phyloP scores from a whole-genome alignment of 371 early-diverging fungal genomes.

The Mucor saturninus region DNA sequence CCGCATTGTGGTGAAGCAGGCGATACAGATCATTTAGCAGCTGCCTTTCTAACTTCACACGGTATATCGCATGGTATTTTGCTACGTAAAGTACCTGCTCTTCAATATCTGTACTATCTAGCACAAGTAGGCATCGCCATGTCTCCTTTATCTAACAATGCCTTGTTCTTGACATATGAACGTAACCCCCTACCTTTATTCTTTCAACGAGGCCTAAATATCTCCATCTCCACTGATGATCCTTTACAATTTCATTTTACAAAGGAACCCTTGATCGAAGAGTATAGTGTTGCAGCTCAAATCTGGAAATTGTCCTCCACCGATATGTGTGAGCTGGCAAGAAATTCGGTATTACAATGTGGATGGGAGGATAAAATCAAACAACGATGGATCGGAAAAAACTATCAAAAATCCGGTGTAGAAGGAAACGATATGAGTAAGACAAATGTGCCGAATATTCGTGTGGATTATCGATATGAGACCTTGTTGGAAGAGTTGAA shows the following conservation, averaged over 20 bases:
- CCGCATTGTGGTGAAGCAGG: slow-evolving; percentile 99
- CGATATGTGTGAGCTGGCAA: slow-evolving; percentile 98
- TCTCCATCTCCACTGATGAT: slow-evolving; percentile 97
- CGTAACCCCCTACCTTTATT: slow-evolving; percentile 95
- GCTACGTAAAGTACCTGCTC: slow-evolving; percentile 94
- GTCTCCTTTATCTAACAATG: slow-evolving; percentile 99
- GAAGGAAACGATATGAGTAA: slow-evolving; percentile 92
- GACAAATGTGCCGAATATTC: slow-evolving; percentile 96
- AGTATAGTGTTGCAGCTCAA: slow-evolving; percentile 98
- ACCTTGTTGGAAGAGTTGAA: slow-evolving; percentile 86
- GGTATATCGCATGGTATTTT: slow-evolving; percentile 97
- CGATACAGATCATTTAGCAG: slow-evolving; percentile 95
- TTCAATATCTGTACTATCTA: slow-evolving; percentile 97
- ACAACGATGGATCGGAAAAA: slow-evolving; percentile 91
- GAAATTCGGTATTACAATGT: slow-evolving; percentile 94
- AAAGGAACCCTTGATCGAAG: slow-evolving; percentile 98
- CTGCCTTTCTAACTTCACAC: slow-evolving; percentile 91
- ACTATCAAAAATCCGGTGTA: slow-evolving; percentile 78
- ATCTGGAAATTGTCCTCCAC: slow-evolving; percentile 95
- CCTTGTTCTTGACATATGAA: slow-evolving; percentile 95
- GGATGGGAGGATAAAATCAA: slow-evolving; percentile 94
- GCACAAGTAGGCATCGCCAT: slow-evolving; percentile 97
- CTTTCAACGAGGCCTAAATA: slow-evolving; percentile 96
- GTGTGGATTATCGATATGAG: slow-evolving; percentile 86
- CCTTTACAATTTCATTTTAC: slow-evolving; percentile 99